Evolutionary conservation across 2,329 filamentous ascomycete species (phyloP).

Genomic region (Aspergillus quadrilineatus): DNA sequence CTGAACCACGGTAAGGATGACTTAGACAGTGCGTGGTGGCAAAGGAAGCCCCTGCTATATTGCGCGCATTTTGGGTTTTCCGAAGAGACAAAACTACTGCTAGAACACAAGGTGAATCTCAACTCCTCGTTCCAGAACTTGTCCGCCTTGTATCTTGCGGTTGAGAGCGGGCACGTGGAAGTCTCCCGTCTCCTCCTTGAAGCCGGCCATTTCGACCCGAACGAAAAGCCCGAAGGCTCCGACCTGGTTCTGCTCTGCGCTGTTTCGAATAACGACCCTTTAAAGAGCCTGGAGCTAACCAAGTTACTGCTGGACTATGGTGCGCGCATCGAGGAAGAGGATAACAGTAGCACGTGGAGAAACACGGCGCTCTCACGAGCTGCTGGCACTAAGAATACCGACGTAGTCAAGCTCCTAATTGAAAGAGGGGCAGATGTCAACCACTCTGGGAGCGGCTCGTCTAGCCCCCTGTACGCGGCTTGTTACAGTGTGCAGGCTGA

Average conservation of each 20-base stretch:
- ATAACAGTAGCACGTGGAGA: neutral
- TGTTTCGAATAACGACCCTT: too few species aligned
- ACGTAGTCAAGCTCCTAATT: neutral
- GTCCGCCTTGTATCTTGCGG: neutral
- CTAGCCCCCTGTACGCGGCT: neutral
- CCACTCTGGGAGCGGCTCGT: neutral
- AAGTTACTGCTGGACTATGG: neutral
- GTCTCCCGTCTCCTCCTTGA: neutral
- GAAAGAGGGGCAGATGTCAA: neutral
- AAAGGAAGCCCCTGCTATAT: neutral
- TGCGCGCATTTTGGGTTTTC: neutral
- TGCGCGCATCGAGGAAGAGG: neutral
- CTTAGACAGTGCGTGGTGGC: neutral
- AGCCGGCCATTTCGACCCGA: neutral
- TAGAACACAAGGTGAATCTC: neutral
- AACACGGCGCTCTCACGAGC: neutral
- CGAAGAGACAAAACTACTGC: neutral
- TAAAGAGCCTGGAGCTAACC: neutral
- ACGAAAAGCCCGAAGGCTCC: neutral
- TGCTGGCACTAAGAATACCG: neutral
- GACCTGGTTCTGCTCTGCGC: neutral
- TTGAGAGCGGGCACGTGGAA: neutral
- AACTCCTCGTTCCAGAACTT: neutral
- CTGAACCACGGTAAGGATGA: neutral
- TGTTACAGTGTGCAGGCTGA: neutral